Percentiles rank a stretch among this genome's conserved stretches.
Conservation (phyloP, 345 rosid species). For the Aquilaria sinensis region DNA sequence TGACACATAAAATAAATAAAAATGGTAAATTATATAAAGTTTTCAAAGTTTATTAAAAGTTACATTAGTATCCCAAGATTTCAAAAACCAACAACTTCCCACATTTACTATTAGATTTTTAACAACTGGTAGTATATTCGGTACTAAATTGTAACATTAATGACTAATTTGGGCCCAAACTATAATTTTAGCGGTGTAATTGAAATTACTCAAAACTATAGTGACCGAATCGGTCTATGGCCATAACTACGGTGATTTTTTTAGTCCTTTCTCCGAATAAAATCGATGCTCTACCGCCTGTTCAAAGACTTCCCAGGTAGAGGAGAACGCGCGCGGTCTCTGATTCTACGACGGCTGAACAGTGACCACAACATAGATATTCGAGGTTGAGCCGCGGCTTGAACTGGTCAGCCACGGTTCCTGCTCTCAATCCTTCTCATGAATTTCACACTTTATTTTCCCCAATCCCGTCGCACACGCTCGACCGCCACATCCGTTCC, state of each 20-base stretch:
- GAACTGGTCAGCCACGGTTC: not conserved
- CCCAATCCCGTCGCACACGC: no score
- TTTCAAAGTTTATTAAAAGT: not conserved
- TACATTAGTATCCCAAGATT: not conserved
- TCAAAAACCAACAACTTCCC: not conserved
- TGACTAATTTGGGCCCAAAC: no score
- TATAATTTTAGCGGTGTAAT: no score
- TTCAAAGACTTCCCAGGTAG: no score
- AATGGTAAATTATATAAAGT: not conserved
- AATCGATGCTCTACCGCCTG: no score
- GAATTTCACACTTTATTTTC: not conserved
- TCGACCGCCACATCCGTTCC: not conserved
- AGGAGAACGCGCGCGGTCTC: no score
- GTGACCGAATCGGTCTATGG: not conserved
- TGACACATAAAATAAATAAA: not conserved
- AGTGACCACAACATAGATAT: not conserved
- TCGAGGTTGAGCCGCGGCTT: not conserved
- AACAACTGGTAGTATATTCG: no score
- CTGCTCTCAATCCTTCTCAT: not conserved
- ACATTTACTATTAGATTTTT: no score
- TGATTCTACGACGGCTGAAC: not conserved
- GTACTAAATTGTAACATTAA: no score
- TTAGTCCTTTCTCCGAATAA: no score
- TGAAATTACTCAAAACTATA: not conserved
- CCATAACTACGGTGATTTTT: not conserved